Conservation (phyloP, 176 grass and related monocot species). For the Coix lacrymajobi region DNA sequence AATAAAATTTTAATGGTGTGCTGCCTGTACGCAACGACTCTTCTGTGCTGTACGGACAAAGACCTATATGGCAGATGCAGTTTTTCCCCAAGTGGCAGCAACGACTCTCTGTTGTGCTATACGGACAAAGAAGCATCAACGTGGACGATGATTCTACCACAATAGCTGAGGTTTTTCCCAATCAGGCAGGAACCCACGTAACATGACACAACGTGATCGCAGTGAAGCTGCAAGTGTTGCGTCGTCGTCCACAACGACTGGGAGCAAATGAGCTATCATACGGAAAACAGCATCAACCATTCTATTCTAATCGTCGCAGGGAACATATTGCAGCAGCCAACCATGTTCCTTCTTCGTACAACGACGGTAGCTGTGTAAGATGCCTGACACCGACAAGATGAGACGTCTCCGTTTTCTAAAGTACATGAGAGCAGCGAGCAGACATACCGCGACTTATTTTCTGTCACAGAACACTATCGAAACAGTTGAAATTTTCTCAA, state of each 20-base stretch:
- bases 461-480: too few relatives aligned
- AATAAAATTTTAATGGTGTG: neutral
- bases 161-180: neutral
- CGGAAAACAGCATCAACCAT: neutral
- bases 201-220: neutral
- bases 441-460: too few relatives aligned
- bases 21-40: neutral
- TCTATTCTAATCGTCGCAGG: neutral
- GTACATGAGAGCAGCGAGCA: too few relatives aligned
- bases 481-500: too few relatives aligned
- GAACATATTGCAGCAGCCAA: constrained; percentile 9
- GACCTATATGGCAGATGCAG: too few relatives aligned
- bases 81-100: neutral
- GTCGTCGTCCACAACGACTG: neutral
- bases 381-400: neutral
- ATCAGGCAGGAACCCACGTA: neutral
- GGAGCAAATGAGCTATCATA: neutral
- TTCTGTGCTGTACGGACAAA: too few relatives aligned
- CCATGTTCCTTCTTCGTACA: neutral
- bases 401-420: too few relatives aligned
- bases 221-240: neutral
- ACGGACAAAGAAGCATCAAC: constrained; percentile 13
- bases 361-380: neutral
- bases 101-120: neutral
- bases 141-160: neutral